Conservation (phyloP, 257 asterid genomes). For the Gentiana dahurica region DNA sequence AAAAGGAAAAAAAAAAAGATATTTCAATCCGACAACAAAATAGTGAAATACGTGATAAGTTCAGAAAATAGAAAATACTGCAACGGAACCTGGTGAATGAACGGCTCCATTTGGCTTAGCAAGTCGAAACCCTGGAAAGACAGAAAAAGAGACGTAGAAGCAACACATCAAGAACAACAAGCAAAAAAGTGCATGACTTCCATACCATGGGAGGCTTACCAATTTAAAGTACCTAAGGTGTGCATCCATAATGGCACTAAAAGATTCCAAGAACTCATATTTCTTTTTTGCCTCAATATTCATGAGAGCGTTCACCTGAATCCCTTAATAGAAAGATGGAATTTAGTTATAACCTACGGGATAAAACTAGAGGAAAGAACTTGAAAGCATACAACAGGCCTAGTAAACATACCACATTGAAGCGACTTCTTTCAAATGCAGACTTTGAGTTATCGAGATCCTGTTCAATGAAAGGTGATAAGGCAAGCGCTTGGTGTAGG, state of each 20-base stretch:
- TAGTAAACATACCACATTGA: conserved; percentile 60
- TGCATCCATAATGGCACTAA: conserved; percentile 98
- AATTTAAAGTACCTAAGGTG: conserved; percentile 86
- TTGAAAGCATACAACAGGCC: conserved; percentile 9
- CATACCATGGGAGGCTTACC: conserved; percentile 34
- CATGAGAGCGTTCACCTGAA: conserved; percentile 81
- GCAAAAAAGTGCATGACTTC: conserved; percentile 5
- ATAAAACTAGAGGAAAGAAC: neutral
- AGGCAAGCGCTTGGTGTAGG: neutral
- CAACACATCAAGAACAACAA: conserved; percentile 14
- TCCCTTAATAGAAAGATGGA: conserved; percentile 38
- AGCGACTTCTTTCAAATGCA: conserved; percentile 89
- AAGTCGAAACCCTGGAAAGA: conserved; percentile 72
- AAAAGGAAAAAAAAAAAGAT: neutral
- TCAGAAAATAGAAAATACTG: neutral
- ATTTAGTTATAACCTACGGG: conserved; percentile 13
- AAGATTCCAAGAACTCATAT: conserved; percentile 85
- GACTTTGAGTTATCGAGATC: conserved; percentile 94
- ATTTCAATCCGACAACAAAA: neutral
- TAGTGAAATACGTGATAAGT: neutral
- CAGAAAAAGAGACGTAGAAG: conserved; percentile 12
- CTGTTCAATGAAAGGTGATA: conserved; percentile 40
- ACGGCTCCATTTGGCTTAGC: conserved; percentile 85
- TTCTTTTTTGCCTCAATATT: conserved; percentile 91
- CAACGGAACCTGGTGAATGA: conserved; percentile 72